Conservation (phyloP, 805 yeast genomes). For the Hagleromyces aurorensis region DNA sequence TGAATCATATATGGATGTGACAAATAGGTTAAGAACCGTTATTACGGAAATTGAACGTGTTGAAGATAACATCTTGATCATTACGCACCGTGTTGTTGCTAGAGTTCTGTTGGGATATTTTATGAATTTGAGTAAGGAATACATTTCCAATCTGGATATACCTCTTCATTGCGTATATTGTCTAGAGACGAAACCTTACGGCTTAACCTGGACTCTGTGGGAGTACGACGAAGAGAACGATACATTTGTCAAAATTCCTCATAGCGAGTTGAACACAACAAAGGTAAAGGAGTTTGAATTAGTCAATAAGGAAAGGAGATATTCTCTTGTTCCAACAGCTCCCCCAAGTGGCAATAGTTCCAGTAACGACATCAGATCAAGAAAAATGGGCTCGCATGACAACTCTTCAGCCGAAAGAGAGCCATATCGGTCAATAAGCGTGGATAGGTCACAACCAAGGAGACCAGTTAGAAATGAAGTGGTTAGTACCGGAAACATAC, state of each 20-base stretch:
- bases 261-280: slow-evolving; percentile 35
- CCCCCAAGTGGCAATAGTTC: slow-evolving; percentile 34
- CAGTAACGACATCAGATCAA: slow-evolving; percentile 12
- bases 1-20: slow-evolving; percentile 89
- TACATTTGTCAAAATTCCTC: slow-evolving; percentile 63
- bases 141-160: slow-evolving; percentile 84
- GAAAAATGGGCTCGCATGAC: slow-evolving; percentile 9
- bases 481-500: too few species aligned
- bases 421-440: too few species aligned
- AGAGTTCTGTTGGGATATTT: slow-evolving; percentile 84
- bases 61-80: slow-evolving; percentile 72
- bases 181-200: slow-evolving; percentile 89
- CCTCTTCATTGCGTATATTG: slow-evolving; percentile 88
- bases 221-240: slow-evolving; percentile 75
- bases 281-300: slow-evolving; percentile 65
- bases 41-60: slow-evolving; percentile 91
- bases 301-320: slow-evolving; percentile 59
- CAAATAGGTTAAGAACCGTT: slow-evolving; percentile 79
- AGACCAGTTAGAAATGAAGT: too few species aligned
- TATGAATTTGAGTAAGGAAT: slow-evolving; percentile 68
- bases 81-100: slow-evolving; percentile 88
- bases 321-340: slow-evolving; percentile 70
- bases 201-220: slow-evolving; percentile 86
- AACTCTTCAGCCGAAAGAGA: too few species aligned
- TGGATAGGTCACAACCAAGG: too few species aligned